These are phyloP conservation scores for Coemansia sp. DNA, from an alignment of 192 early-diverging fungal genomes.

Conservation along the genomic window DNA sequence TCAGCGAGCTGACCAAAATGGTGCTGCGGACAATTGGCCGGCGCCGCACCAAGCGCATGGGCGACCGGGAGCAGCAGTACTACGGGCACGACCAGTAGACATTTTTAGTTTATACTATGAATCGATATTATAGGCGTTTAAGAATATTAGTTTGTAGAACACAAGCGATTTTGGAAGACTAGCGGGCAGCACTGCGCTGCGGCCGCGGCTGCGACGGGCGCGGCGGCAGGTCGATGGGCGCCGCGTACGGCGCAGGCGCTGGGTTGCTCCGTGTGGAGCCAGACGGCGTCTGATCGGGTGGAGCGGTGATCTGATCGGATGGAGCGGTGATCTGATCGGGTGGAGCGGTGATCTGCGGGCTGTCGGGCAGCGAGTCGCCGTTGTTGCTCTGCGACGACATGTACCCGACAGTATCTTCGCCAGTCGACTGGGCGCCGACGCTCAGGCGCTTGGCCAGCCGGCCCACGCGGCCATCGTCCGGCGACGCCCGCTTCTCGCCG, in stretches of 20 bases:
- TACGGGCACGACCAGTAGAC: background rate
- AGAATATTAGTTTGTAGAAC: background rate
- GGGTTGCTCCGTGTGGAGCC: conserved; percentile 26
- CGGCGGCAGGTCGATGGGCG: conserved; percentile 20
- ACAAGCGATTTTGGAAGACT: background rate
- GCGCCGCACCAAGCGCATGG: background rate
- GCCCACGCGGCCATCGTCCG: conserved; percentile 20
- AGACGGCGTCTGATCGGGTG: conserved; percentile 9
- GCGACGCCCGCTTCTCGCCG: conserved; percentile 38
- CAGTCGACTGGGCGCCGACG: conserved; percentile 32
- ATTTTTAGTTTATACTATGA: too few species aligned
- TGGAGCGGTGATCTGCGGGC: too few species aligned
- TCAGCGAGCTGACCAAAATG: conserved; percentile 65
- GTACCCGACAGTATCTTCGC: conserved; percentile 53
- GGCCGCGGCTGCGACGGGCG: conserved; percentile 43
- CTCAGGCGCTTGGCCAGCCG: conserved; percentile 19
- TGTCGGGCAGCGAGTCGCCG: conserved; percentile 9
- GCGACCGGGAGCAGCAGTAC: background rate
- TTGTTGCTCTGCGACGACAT: conserved; percentile 48
- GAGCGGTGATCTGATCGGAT: too few species aligned
- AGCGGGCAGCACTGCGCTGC: conserved; percentile 25
- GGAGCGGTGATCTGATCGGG: too few species aligned
- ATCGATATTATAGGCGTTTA: too few species aligned
- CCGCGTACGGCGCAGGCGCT: conserved; percentile 6
- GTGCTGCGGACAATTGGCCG: conserved; percentile 31